These are phyloP conservation scores for Sungouiozyma intestinalis DNA, from an alignment of 805 yeast genomes.

Conservation along the genomic window DNA sequence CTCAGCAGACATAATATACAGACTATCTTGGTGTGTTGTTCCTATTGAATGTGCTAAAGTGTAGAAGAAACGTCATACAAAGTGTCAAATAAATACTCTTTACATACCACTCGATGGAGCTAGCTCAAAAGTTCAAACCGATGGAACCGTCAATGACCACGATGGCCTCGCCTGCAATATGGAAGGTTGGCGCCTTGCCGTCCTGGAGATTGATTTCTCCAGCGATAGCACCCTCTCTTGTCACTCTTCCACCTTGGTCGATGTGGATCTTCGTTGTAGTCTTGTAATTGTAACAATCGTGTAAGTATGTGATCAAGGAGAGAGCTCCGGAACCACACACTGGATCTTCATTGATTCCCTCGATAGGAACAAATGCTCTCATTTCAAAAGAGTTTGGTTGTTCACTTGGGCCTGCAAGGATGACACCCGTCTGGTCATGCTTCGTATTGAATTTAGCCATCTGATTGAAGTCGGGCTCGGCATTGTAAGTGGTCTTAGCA, in stretches of 20 bases:
- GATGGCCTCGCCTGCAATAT: constrained; percentile 34
- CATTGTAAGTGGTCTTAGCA: constrained; percentile 26
- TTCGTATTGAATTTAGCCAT: constrained; percentile 14
- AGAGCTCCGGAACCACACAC: constrained; percentile 46
- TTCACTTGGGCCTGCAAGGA: constrained; percentile 30
- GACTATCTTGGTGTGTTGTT: too few species aligned
- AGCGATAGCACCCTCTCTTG: constrained; percentile 31
- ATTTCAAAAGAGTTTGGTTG: constrained; percentile 28
- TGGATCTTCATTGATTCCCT: constrained; percentile 38
- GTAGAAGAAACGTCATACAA: too few species aligned
- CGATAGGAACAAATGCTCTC: constrained; percentile 35
- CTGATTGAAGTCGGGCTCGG: constrained; percentile 26
- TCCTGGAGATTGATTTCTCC: constrained; percentile 14
- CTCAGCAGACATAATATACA: not conserved
- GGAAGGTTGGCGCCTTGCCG: constrained; percentile 11
- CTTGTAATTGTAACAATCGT: constrained; percentile 15
- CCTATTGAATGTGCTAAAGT: too few species aligned
- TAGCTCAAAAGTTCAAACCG: too few species aligned
- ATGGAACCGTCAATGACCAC: constrained; percentile 31
- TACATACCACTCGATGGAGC: too few species aligned
- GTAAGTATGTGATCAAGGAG: constrained; percentile 24
- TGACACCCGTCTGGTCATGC: constrained; percentile 28
- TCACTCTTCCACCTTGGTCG: constrained; percentile 32
- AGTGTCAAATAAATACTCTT: too few species aligned
- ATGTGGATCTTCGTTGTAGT: constrained; percentile 16